These are phyloP conservation scores for Pseudozyma tsukubaensis DNA, from an alignment of 1,284 basidiomycete species.

Conservation along the genomic window DNA sequence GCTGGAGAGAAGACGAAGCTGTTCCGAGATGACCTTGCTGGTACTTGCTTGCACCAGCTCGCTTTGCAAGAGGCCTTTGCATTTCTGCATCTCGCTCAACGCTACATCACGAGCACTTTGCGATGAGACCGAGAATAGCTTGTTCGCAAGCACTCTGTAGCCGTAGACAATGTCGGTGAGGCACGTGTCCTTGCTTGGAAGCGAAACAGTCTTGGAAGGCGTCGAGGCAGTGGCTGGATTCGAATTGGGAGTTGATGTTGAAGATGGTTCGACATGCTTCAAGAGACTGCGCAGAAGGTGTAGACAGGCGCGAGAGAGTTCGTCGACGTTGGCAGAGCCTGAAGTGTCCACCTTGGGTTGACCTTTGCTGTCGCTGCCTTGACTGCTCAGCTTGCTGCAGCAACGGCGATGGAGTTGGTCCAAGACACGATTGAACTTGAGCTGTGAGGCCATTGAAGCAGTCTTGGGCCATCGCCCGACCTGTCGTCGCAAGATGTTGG, in stretches of 20 bases:
- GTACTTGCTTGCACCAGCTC: slow-evolving; percentile 10
- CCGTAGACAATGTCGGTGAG: slow-evolving; percentile 41
- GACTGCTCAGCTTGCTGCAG: slow-evolving; percentile 31
- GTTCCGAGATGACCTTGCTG: slow-evolving; percentile 19
- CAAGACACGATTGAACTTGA: slow-evolving; percentile 47
- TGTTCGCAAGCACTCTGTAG: slow-evolving; percentile 39
- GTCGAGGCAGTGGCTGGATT: slow-evolving; percentile 3
- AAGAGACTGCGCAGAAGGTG: slow-evolving; percentile 25
- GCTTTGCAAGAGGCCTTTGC: slow-evolving; percentile 15
- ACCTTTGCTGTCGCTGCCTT: slow-evolving; percentile 40
- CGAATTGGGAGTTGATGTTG: neutral
- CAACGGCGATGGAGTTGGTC: slow-evolving; percentile 47
- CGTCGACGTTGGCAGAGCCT: slow-evolving; percentile 20
- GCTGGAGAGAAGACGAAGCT: slow-evolving; percentile 55
- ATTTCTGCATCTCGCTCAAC: slow-evolving; percentile 22
- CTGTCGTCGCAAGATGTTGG: slow-evolving; percentile 8
- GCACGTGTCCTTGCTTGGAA: slow-evolving; percentile 28
- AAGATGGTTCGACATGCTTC: neutral
- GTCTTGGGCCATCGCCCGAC: slow-evolving; percentile 25
- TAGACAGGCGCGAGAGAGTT: slow-evolving; percentile 34
- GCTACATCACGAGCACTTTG: slow-evolving; percentile 23
- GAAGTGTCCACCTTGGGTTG: slow-evolving; percentile 28
- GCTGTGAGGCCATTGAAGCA: slow-evolving; percentile 23
- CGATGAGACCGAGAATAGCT: slow-evolving; percentile 30
- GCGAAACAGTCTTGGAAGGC: slow-evolving; percentile 10